phyloP scores from a whole-genome alignment of 2,329 filamentous ascomycete genomes.

The Stagonosporopsis cucurbitacearum region DNA sequence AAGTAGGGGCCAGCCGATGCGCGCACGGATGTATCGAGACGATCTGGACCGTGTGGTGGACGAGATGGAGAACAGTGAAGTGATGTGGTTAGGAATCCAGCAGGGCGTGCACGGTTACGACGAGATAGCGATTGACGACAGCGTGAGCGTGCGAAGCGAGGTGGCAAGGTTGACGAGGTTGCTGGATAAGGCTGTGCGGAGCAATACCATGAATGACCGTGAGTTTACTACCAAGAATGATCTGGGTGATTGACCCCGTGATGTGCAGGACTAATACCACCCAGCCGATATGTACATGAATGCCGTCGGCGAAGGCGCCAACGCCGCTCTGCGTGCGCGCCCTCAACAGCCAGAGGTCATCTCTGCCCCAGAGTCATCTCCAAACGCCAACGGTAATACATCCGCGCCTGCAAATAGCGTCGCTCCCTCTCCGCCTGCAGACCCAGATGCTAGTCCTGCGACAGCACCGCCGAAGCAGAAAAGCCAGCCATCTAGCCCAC shows the following conservation, averaged over 20 bases:
- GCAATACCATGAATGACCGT: constrained; percentile 32
- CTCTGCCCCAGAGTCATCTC: constrained; percentile 1
- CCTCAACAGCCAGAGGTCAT: constrained; percentile 11
- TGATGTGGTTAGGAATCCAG: constrained; percentile 54
- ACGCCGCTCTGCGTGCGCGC: constrained; percentile 16
- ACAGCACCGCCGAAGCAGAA: constrained; percentile 24
- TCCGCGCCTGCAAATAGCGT: constrained; percentile 18
- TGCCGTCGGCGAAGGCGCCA: constrained; percentile 15
- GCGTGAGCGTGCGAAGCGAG: constrained; percentile 44
- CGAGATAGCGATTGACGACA: constrained; percentile 54
- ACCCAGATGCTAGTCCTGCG: constrained; percentile 28
- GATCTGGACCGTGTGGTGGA: constrained; percentile 51
- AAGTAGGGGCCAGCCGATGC: constrained; percentile 50
- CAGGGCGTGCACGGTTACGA: constrained; percentile 54
- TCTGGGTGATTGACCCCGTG: not conserved
- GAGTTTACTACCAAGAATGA: not conserved
- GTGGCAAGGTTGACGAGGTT: constrained; percentile 28
- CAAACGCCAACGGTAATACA: constrained; percentile 10
- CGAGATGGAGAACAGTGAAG: constrained; percentile 51
- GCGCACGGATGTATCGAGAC: constrained; percentile 51
- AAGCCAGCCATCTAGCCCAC: constrained; percentile 5
- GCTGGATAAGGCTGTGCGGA: constrained; percentile 29
- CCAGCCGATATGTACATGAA: constrained; percentile 24
- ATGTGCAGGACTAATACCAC: not conserved
- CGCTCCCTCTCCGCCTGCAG: constrained; percentile 19